Conservation (phyloP, 805 yeast genomes). For the Diddensiella transvaalensis region DNA sequence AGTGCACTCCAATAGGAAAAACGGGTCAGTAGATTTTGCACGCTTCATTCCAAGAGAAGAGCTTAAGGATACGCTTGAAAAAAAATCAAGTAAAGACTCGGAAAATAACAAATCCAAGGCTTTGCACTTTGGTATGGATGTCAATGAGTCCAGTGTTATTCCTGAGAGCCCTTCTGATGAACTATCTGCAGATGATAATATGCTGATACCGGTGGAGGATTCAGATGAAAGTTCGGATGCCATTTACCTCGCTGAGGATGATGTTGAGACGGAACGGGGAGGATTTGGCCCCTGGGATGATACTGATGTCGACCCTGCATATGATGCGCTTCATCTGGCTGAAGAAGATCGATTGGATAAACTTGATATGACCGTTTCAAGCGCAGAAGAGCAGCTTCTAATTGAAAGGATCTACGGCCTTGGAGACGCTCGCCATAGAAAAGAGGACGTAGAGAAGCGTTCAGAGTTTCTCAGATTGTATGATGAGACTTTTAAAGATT, state of each 20-base stretch:
- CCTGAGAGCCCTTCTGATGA: neutral
- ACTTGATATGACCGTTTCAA: constrained; percentile 9
- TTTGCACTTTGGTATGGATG: no score
- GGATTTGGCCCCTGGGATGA: neutral
- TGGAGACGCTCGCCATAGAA: no score
- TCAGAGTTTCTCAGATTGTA: neutral
- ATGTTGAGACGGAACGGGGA: neutral
- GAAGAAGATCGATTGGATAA: constrained; percentile 9
- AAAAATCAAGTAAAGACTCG: no score
- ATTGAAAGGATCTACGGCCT: constrained; percentile 5
- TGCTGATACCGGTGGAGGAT: neutral
- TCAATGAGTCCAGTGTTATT: no score
- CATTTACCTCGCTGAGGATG: neutral
- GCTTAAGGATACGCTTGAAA: no score
- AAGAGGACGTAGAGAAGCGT: constrained; percentile 4
- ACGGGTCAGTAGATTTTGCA: no score
- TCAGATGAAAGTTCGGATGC: constrained; percentile 4
- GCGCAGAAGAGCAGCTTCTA: constrained; percentile 11
- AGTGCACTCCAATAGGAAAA: no score
- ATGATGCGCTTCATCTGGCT: neutral
- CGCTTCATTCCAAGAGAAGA: no score
- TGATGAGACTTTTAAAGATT: neutral
- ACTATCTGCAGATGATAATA: neutral
- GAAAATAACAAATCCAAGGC: no score
- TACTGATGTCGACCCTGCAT: neutral